Conservation (phyloP, 2,329 filamentous ascomycete genomes). For the Onygenales sp. region DNA sequence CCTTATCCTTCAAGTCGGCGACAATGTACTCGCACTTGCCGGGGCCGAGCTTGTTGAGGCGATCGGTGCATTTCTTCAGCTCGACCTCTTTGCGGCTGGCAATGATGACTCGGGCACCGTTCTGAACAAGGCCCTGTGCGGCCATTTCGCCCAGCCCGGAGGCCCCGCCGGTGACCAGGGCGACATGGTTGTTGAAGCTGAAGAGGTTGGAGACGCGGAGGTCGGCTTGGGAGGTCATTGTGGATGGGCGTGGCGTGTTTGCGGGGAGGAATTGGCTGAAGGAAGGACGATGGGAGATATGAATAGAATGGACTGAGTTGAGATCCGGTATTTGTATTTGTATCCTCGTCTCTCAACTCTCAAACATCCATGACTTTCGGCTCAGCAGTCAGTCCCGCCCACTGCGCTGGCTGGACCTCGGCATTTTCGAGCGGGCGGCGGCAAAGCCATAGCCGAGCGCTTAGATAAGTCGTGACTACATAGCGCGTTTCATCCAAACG, state of each 20-base stretch:
- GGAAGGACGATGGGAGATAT: not conserved
- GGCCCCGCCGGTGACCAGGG: conserved; percentile 28
- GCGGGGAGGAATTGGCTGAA: not conserved
- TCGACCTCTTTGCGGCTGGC: conserved; percentile 33
- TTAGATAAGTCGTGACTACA: too few relatives aligned
- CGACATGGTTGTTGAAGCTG: conserved; percentile 24
- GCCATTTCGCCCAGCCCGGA: conserved; percentile 34
- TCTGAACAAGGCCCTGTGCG: conserved; percentile 34
- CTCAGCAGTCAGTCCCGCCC: too few relatives aligned
- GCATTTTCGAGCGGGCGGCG: not conserved
- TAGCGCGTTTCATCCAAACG: too few relatives aligned
- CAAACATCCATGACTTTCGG: too few relatives aligned
- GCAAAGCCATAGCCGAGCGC: not conserved
- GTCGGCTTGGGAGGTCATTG: conserved; percentile 12
- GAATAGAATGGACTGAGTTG: too few relatives aligned
- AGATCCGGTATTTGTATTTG: too few relatives aligned
- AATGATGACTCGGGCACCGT: conserved; percentile 34
- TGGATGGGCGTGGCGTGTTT: not conserved
- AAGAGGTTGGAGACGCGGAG: conserved; percentile 25
- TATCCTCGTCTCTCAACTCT: too few relatives aligned
- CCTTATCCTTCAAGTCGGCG: conserved; percentile 32
- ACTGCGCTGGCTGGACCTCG: not conserved
- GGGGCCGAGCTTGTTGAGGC: conserved; percentile 31
- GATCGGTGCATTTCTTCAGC: conserved; percentile 23
- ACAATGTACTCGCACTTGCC: conserved; percentile 33